Evolutionary conservation across 441 rosid genomes (phyloP).

Genomic region (Adansonia grandidieri): DNA sequence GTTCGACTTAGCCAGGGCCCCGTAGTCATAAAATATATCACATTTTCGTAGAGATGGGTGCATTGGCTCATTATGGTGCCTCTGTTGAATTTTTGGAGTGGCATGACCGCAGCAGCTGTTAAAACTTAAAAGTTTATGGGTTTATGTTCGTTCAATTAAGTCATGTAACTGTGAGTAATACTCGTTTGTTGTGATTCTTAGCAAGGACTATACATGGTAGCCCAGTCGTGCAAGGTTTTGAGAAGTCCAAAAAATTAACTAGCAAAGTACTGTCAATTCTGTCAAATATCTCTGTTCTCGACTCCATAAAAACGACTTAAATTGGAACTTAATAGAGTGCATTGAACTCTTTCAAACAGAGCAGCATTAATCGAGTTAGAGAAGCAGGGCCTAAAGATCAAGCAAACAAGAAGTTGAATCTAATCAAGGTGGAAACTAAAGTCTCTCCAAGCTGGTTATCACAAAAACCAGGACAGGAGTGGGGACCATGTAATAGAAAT

Average conservation of each 20-base stretch:
- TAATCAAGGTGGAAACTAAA: not conserved
- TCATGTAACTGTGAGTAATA: not conserved
- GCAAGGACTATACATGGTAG: not conserved
- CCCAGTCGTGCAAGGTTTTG: too few relatives aligned
- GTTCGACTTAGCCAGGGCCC: slow-evolving; percentile 63
- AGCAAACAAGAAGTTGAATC: not conserved
- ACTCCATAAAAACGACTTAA: not conserved
- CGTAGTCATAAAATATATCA: slow-evolving; percentile 89
- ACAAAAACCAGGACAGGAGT: not conserved
- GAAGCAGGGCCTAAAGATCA: not conserved
- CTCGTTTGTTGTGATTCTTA: not conserved
- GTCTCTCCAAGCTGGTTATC: not conserved
- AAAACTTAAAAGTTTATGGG: not conserved
- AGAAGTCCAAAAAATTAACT: not conserved
- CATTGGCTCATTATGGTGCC: slow-evolving; percentile 86
- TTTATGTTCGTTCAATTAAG: not conserved
- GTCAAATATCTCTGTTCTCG: not conserved
- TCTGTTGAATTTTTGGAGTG: slow-evolving; percentile 71
- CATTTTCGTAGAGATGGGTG: slow-evolving; percentile 73
- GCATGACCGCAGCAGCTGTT: slow-evolving; percentile 59
- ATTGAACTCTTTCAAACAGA: not conserved
- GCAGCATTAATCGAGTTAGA: not conserved
- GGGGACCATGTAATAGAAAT: not conserved
- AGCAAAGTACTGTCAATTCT: not conserved
- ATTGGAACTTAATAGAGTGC: not conserved